A percentile compares a stretch with the other conserved stretches of the same genome.
Evolutionary conservation across 306 rosid genomes (phyloP).

Genomic region (Rosa chinensis): DNA sequence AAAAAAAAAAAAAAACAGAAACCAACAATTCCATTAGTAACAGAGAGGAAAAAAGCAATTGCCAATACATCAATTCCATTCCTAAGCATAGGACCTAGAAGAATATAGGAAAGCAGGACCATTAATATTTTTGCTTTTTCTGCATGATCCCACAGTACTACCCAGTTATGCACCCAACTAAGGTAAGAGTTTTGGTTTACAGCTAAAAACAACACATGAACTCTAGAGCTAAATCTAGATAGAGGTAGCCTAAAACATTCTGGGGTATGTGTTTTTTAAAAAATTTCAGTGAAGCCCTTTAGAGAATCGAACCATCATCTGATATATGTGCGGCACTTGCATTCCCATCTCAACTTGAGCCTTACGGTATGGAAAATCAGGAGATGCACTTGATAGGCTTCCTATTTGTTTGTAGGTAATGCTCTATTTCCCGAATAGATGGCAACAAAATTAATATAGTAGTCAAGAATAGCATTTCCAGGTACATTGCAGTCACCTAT

Average conservation of each 20-base stretch:
- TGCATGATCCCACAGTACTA: too few relatives aligned
- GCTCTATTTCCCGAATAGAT: conserved; percentile 76
- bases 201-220: neutral
- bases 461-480: conserved; percentile 83
- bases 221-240: neutral
- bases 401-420: conserved; percentile 21
- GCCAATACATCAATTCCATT: too few relatives aligned
- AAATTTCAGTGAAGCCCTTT: neutral
- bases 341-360: conserved; percentile 30
- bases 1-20: too few relatives aligned
- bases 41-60: too few relatives aligned
- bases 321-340: conserved; percentile 6
- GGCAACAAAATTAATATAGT: conserved; percentile 70
- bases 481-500: conserved; percentile 96
- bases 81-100: too few relatives aligned
- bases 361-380: conserved; percentile 3
- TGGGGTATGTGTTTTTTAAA: neutral
- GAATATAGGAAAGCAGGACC: too few relatives aligned
- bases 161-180: too few relatives aligned
- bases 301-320: neutral
- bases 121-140: too few relatives aligned
- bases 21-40: too few relatives aligned
- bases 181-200: neutral
- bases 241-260: neutral
- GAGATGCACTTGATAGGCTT: conserved; percentile 33